phyloP scores from a whole-genome alignment of 495 filamentous ascomycete species.

The Lophiotrema nucula region DNA sequence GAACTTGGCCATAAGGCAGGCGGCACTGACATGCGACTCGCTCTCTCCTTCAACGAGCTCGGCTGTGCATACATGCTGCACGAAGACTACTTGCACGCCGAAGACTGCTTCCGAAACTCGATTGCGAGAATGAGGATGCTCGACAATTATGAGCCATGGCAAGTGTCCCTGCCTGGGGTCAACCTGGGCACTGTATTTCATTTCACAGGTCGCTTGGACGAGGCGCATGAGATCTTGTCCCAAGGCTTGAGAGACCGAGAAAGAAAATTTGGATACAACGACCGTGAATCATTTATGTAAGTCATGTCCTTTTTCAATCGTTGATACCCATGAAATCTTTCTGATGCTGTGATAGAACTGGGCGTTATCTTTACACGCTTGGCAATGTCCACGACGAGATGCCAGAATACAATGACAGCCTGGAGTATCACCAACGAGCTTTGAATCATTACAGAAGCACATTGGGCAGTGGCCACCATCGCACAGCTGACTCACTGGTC shows the following conservation, averaged over 20 bases:
- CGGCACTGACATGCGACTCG: conserved; percentile 17
- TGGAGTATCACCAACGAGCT: neutral
- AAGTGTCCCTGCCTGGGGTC: neutral
- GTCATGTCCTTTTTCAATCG: neutral
- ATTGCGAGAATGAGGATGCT: conserved; percentile 18
- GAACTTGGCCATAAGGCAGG: neutral
- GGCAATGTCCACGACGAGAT: neutral
- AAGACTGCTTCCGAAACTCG: conserved; percentile 28
- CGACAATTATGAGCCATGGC: neutral
- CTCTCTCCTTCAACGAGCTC: conserved; percentile 29
- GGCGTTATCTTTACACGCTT: neutral
- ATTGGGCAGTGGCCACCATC: neutral
- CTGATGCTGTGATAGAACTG: no score
- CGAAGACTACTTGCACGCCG: conserved; percentile 15
- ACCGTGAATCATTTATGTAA: neutral
- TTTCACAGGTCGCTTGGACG: neutral
- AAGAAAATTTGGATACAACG: neutral
- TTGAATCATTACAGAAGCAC: neutral
- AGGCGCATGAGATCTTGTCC: neutral
- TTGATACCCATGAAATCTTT: no score
- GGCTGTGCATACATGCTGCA: conserved; percentile 29
- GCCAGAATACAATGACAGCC: neutral
- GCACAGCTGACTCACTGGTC: neutral
- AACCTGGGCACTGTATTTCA: neutral
- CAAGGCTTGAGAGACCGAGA: neutral